Percentiles rank a stretch among this genome's conserved stretches.
Evolutionary conservation across 2,329 filamentous ascomycete species (phyloP).

Genomic region (Thermoascus crustaceus): DNA sequence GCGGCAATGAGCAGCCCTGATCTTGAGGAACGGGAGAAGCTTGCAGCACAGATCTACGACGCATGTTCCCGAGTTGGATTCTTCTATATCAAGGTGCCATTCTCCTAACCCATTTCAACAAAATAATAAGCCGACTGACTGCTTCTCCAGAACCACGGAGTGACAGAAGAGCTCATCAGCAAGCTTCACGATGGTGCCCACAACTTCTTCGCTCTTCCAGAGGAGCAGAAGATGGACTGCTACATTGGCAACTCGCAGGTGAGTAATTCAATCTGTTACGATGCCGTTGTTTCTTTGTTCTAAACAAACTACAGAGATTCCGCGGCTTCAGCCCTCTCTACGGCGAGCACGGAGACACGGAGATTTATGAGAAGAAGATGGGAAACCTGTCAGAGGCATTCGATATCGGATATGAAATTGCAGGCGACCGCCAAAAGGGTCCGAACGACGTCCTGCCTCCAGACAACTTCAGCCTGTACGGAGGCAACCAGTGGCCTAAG

Average conservation of each 20-base stretch:
- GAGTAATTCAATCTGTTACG: background rate
- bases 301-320: slow-evolving; percentile 12
- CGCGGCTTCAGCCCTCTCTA: slow-evolving; percentile 19
- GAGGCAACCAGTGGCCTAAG: slow-evolving; percentile 15
- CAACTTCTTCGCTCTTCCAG: slow-evolving; percentile 43
- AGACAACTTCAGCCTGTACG: slow-evolving; percentile 11
- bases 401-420: slow-evolving; percentile 19
- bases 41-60: slow-evolving; percentile 36
- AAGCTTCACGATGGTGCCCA: slow-evolving; percentile 13
- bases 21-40: slow-evolving; percentile 27
- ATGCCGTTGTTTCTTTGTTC: background rate
- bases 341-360: slow-evolving; percentile 11
- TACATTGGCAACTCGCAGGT: slow-evolving; percentile 25
- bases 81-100: slow-evolving; percentile 41
- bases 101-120: background rate
- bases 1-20: slow-evolving; percentile 28
- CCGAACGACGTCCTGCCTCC: slow-evolving; percentile 38
- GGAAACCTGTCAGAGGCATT: slow-evolving; percentile 18
- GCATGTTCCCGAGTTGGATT: slow-evolving; percentile 47
- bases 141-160: slow-evolving; percentile 37
- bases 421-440: slow-evolving; percentile 9
- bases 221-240: slow-evolving; percentile 38
- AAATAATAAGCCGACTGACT: background rate
- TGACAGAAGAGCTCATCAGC: slow-evolving; percentile 22
- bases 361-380: slow-evolving; percentile 4